Conservation (phyloP, 345 rosid genomes). For the Salix caprea region DNA sequence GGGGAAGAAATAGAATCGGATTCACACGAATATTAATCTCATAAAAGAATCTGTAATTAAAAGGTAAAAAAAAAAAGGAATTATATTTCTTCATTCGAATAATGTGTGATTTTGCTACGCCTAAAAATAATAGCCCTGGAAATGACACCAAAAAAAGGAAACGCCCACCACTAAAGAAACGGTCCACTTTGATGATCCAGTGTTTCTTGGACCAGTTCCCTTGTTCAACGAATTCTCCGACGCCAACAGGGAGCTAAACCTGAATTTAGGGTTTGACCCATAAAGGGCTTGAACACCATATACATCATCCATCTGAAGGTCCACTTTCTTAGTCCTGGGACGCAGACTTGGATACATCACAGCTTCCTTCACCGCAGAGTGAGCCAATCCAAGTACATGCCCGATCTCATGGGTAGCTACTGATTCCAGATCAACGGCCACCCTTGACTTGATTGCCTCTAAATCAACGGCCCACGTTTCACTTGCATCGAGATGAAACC, state of each 20-base stretch:
- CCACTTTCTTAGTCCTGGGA: slow-evolving; percentile 57
- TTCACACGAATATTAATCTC: background rate
- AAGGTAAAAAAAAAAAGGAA: background rate
- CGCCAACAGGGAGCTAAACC: slow-evolving; percentile 49
- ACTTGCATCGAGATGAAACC: slow-evolving; percentile 72
- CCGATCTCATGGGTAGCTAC: slow-evolving; percentile 97
- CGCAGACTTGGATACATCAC: slow-evolving; percentile 92
- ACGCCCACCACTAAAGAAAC: slow-evolving; percentile 28
- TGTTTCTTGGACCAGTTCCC: slow-evolving; percentile 12
- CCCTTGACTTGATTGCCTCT: slow-evolving; percentile 39
- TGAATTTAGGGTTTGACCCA: slow-evolving; percentile 72
- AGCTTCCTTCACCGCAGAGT: slow-evolving; percentile 66
- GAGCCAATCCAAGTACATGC: slow-evolving; percentile 78
- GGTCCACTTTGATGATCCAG: slow-evolving; percentile 24
- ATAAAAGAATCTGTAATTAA: background rate
- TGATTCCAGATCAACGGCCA: slow-evolving; percentile 82
- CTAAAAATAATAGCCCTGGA: background rate
- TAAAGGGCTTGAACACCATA: slow-evolving; percentile 72
- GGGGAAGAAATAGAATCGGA: background rate
- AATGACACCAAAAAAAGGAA: background rate
- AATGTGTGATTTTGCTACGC: background rate
- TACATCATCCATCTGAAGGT: slow-evolving; percentile 73
- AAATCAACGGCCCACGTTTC: slow-evolving; percentile 77
- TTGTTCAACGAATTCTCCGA: slow-evolving; percentile 50
- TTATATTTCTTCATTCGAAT: background rate